phyloP scores from a whole-genome alignment of 2,329 filamentous ascomycete species.

The Aspergillus eucalypticola region DNA sequence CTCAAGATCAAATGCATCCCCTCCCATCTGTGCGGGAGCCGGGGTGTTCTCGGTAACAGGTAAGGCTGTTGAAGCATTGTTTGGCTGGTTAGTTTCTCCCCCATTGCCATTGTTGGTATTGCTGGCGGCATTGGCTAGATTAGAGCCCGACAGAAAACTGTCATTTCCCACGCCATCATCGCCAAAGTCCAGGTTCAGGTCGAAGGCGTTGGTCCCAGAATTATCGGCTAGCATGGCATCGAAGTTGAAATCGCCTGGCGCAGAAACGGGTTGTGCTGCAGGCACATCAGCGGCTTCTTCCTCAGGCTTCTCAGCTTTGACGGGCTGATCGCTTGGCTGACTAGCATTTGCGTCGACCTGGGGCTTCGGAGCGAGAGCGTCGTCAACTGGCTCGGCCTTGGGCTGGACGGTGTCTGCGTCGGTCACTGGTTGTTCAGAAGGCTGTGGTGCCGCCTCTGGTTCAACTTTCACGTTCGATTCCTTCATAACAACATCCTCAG shows the following conservation, averaged over 20 bases:
- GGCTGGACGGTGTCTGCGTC: constrained; percentile 22
- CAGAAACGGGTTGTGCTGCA: constrained; percentile 28
- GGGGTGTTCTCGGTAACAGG: constrained; percentile 34
- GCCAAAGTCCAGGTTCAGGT: constrained; percentile 43
- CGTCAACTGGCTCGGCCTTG: constrained; percentile 18
- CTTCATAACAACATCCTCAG: constrained; percentile 34
- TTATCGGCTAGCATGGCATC: constrained; percentile 42
- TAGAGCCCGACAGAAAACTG: constrained; percentile 39
- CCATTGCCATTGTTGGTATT: constrained; percentile 19
- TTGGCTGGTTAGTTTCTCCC: constrained; percentile 16
- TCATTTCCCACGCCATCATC: constrained; percentile 42
- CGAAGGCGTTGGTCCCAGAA: constrained; percentile 37
- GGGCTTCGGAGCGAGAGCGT: constrained; percentile 12
- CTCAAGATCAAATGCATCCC: constrained; percentile 42
- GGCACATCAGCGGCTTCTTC: constrained; percentile 11
- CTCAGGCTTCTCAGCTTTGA: constrained; percentile 29
- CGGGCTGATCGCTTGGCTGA: constrained; percentile 16
- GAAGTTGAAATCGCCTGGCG: constrained; percentile 40
- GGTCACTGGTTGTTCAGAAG: constrained; percentile 21
- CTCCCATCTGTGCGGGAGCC: constrained; percentile 32
- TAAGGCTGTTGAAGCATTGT: constrained; percentile 29
- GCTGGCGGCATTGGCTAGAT: constrained; percentile 26
- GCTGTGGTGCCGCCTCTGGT: constrained; percentile 17
- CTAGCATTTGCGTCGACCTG: constrained; percentile 17
- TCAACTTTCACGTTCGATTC: constrained; percentile 23